These are phyloP conservation scores for Sphaceloma murrayae DNA, from an alignment of 2,329 filamentous ascomycete genomes.

Conservation along the genomic window DNA sequence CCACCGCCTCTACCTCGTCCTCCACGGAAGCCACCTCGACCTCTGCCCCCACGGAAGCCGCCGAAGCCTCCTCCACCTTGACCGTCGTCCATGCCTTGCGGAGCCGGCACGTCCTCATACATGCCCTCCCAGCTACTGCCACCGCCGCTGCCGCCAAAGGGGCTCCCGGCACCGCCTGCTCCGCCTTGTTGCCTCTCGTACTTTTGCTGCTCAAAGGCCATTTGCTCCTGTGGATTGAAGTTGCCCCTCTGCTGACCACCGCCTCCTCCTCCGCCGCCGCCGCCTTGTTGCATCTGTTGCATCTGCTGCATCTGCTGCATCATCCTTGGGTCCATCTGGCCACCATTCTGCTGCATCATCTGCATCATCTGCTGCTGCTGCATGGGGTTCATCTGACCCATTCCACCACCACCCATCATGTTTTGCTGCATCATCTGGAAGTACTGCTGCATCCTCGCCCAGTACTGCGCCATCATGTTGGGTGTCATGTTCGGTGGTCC, in stretches of 20 bases:
- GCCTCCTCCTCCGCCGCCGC: conserved; percentile 31
- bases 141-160: conserved; percentile 30
- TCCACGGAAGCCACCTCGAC: conserved; percentile 35
- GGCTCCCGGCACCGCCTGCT: conserved; percentile 29
- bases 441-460: conserved; percentile 97
- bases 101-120: conserved; percentile 92
- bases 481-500: conserved; percentile 67
- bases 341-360: conserved; percentile 39
- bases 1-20: conserved; percentile 34
- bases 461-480: conserved; percentile 96
- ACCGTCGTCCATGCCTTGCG: conserved; percentile 45
- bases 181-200: conserved; percentile 60
- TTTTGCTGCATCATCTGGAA: conserved; percentile 92
- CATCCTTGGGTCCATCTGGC: conserved; percentile 62
- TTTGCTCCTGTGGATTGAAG: conserved; percentile 62
- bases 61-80: conserved; percentile 34
- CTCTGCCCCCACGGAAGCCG: conserved; percentile 20
- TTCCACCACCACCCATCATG: conserved; percentile 43
- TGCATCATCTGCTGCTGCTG: conserved; percentile 44
- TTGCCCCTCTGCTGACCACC: conserved; percentile 40
- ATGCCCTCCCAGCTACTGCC: conserved; percentile 83
- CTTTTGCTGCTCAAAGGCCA: conserved; percentile 68
- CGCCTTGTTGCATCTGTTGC: conserved; percentile 54
- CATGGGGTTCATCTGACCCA: conserved; percentile 50
- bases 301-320: conserved; percentile 65